Conservation (phyloP, 352 stramenopile species). For the Aphanomyces invadans region DNA sequence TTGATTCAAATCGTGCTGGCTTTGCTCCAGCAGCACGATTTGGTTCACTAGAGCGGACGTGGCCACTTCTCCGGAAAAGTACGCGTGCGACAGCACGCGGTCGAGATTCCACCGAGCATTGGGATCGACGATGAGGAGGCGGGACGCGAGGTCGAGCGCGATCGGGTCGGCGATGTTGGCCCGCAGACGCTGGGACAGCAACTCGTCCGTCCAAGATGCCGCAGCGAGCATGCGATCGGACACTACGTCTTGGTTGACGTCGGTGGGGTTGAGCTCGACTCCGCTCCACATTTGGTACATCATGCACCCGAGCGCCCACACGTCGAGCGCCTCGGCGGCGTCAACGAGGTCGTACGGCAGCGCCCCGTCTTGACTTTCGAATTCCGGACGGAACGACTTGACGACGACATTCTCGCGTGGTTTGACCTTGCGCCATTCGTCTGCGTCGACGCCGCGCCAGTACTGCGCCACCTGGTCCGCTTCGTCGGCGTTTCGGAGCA, state of each 20-base stretch:
- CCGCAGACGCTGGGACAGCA: not conserved
- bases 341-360: slow-evolving; percentile 12
- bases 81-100: slow-evolving; percentile 20
- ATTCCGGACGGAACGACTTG: not conserved
- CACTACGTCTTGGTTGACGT: slow-evolving; percentile 24
- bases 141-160: slow-evolving; percentile 18
- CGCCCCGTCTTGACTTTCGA: not conserved
- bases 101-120: slow-evolving; percentile 1
- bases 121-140: slow-evolving; percentile 12
- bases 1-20: not conserved
- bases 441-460: not conserved
- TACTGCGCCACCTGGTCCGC: not conserved
- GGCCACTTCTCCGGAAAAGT: not conserved
- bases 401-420: not conserved
- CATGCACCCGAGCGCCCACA: slow-evolving; percentile 26
- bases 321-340: slow-evolving; percentile 15
- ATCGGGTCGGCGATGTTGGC: slow-evolving; percentile 14
- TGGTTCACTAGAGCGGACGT: not conserved
- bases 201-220: slow-evolving; percentile 23
- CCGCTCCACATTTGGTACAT: slow-evolving; percentile 25
- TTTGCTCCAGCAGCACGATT: not conserved
- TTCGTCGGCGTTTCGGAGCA: not conserved
- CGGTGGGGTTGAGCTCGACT: not conserved
- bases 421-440: not conserved
- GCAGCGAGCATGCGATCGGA: slow-evolving; percentile 1